A percentile compares a stretch with the other conserved stretches of the same genome.
Evolutionary conservation across 805 yeast genomes (phyloP).

Genomic region (Lachancea thermotolerans): DNA sequence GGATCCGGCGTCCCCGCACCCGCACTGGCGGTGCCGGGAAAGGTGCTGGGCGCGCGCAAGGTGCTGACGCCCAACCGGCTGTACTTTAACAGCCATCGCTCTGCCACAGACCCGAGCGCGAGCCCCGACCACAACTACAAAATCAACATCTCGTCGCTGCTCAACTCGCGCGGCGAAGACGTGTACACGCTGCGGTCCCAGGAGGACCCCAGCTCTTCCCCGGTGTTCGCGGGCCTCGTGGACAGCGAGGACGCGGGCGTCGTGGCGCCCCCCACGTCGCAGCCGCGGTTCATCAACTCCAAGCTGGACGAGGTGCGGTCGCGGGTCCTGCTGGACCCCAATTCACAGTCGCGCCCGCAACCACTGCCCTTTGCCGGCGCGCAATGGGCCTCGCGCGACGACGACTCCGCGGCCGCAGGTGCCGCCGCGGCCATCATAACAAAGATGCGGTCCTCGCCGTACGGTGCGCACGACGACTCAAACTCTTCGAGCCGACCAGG

Average conservation of each 20-base stretch:
- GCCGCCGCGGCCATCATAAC: slow-evolving; percentile 32
- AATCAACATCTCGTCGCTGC: slow-evolving; percentile 24
- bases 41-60: neutral
- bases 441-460: slow-evolving; percentile 32
- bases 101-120: slow-evolving; percentile 23
- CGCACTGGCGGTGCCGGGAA: neutral
- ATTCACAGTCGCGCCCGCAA: slow-evolving; percentile 11
- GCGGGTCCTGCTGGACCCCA: slow-evolving; percentile 24
- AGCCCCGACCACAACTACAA: slow-evolving; percentile 13
- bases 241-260: neutral
- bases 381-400: slow-evolving; percentile 13
- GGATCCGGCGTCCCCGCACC: neutral
- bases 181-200: slow-evolving; percentile 17
- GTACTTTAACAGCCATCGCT: slow-evolving; percentile 19
- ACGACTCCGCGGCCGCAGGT: slow-evolving; percentile 11
- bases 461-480: slow-evolving; percentile 14
- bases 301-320: slow-evolving; percentile 28
- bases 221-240: slow-evolving; percentile 5
- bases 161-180: slow-evolving; percentile 21
- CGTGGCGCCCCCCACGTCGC: slow-evolving; percentile 17
- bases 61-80: slow-evolving; percentile 21
- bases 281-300: slow-evolving; percentile 29
- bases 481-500: slow-evolving; percentile 21
- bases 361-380: neutral
- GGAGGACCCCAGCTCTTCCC: slow-evolving; percentile 8